Base-by-base conservation (phyloP, 2,329 filamentous ascomycete genomes). In the Ophiocordyceps camponoti-saundersi region DNA sequence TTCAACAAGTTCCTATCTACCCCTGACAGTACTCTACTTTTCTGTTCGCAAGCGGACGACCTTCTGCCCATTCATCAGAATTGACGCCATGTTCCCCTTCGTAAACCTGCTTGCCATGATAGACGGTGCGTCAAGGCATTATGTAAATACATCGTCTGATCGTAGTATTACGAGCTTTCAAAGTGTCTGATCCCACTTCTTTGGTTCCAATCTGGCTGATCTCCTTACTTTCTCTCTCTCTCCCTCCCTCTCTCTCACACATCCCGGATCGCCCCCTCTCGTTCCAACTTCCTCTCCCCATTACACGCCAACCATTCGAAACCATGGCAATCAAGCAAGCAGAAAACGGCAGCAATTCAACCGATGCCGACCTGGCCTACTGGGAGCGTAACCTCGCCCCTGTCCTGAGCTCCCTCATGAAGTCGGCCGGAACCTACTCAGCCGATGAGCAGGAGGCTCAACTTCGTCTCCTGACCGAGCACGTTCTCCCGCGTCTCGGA, bases 401-500 rank as follows among this genome's bases (percentile, higher is more conserved):
- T 11, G 16, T 44, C 10, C 20, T 51, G 3, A 46, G 29, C 16
- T 50, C 50, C 6, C 48, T 51, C 16, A 26, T 51, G 2, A 46
- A 44, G 10, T 46, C 48, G 26, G 20, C 48, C 5, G 47, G 48
- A 15, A 44, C 46, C 6, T 51, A 51, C 22, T 47, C 48, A 13
- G 1, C 41, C 16, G 45, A 32, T 11, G 49, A 52, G 2, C 45
- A 46, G 16, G 49, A 46, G 6, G 34, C 42, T 12, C 50, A 52
- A 23, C 30, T 52, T 2, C 44, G 34, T 3, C 30, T 39, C 23
- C 39, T 52, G 5, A 13, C 41, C 3, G 22, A 50, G 13, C 26
- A 46, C 26, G 49, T 50, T 2, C 16, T 52, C 15, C 50, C 50
- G 3, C 44, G 47, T 20, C 44, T 52, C n/a, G 50, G 50, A 2